phyloP scores from a whole-genome alignment of 495 filamentous ascomycete genomes.

The Penicillium arizonense region DNA sequence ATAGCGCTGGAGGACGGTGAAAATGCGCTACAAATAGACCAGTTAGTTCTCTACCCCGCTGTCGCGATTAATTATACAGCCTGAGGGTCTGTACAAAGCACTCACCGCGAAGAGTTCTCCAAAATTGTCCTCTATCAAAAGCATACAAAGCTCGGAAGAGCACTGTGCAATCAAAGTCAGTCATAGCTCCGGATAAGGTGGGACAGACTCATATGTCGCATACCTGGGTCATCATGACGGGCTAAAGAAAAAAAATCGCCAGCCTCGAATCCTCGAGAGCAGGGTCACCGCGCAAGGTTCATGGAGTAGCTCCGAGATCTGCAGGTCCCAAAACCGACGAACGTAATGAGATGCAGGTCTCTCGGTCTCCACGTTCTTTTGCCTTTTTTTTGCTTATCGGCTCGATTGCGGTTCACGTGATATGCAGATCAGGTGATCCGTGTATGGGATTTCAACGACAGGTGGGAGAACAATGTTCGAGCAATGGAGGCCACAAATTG shows the following conservation, averaged over 20 bases:
- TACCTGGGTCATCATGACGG: constrained; percentile 57
- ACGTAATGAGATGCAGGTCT: constrained; percentile 3
- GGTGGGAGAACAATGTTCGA: neutral
- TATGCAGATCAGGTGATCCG: constrained; percentile 27
- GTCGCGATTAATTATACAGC: constrained; percentile 2
- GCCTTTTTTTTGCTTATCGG: constrained; percentile 39
- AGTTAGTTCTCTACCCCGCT: constrained; percentile 1
- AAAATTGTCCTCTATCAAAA: constrained; percentile 84
- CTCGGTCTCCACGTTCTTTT: constrained; percentile 5
- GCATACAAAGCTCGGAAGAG: constrained; percentile 76
- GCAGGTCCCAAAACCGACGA: neutral
- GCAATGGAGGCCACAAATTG: neutral
- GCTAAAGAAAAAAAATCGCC: constrained; percentile 53
- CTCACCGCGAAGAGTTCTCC: constrained; percentile 89
- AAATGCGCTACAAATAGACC: constrained; percentile 60
- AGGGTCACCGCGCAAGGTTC: constrained; percentile 59
- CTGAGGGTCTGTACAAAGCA: constrained; percentile 8
- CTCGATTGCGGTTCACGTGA: constrained; percentile 26
- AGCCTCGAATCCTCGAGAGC: constrained; percentile 66
- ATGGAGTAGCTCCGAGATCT: constrained; percentile 25
- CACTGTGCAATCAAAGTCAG: constrained; percentile 44
- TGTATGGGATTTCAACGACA: neutral
- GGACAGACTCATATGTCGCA: constrained; percentile 35
- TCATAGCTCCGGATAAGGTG: constrained; percentile 9
- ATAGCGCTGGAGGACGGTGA: constrained; percentile 69